Percentiles rank a stretch among this genome's conserved stretches.
phyloP scores from a whole-genome alignment of 1,139 yeast genomes.

The Lodderomyces margitis region DNA sequence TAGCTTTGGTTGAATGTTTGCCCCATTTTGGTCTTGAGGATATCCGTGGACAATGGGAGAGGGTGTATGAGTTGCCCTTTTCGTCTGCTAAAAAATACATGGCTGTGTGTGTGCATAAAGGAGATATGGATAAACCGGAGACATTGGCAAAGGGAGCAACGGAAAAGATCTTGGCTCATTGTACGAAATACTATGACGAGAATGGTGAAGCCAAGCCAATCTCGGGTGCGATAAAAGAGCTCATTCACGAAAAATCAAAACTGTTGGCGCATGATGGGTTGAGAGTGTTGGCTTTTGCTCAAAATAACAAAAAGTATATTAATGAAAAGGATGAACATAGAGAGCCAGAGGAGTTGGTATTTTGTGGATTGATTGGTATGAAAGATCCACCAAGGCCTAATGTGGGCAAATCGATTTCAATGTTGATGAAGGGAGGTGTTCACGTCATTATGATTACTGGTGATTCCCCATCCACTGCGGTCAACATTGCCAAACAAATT shows the following conservation, averaged over 20 bases:
- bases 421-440: slow-evolving; percentile 86
- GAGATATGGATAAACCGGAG: slow-evolving; percentile 54
- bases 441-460: slow-evolving; percentile 98
- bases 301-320: slow-evolving; percentile 32
- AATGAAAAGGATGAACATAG: slow-evolving; percentile 25
- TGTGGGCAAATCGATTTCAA: slow-evolving; percentile 68
- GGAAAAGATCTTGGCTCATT: slow-evolving; percentile 66
- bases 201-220: slow-evolving; percentile 55
- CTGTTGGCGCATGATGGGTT: slow-evolving; percentile 78
- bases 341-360: slow-evolving; percentile 57
- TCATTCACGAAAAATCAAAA: slow-evolving; percentile 56
- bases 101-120: slow-evolving; percentile 71
- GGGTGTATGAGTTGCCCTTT: slow-evolving; percentile 78
- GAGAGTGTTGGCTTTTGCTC: slow-evolving; percentile 82
- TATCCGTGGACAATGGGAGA: slow-evolving; percentile 54
- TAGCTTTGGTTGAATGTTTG: slow-evolving; percentile 78
- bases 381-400: slow-evolving; percentile 94
- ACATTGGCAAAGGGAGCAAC: slow-evolving; percentile 86
- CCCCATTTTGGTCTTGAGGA: slow-evolving; percentile 72
- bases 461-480: slow-evolving; percentile 91
- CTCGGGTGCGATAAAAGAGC: slow-evolving; percentile 45
- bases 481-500: slow-evolving; percentile 83
- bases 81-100: slow-evolving; percentile 81
- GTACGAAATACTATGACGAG: slow-evolving; percentile 57
- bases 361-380: slow-evolving; percentile 89